Evolutionary conservation across 257 asterid species (phyloP), one percentile per base, ranked within the genome.

Genomic region (Handroanthus guayacan): DNA sequence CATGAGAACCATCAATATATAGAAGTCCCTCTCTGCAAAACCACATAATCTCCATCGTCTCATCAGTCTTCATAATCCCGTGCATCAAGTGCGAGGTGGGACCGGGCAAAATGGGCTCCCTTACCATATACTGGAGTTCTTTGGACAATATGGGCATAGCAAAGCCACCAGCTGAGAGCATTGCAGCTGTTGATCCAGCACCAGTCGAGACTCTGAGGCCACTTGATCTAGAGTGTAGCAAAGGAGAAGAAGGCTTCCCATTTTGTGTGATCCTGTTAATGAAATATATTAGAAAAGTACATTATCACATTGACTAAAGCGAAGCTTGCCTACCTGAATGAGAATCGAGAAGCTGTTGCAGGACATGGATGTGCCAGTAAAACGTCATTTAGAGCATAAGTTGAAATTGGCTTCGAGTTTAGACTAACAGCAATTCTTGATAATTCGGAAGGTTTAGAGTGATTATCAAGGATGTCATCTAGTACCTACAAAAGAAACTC

Each of bases 161-260:
- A 6, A 62, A 75, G 81, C 96, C 97, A 75, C 97, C 94, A 17
- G 96, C 87, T 9, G 94, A 92, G 41, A 85, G 94, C 90, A 90
- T 84, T 41, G 96, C 97, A 71, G 97, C 97, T 4, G 96, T 88
- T 67, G 97, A 92, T 81, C 94, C 97, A 48, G 96, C 92, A 51
- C 92, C 90, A 43, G 97, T 88, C 14, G 93, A 92, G 75, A 84
- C 96, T 86, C 96, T 83, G 52, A 90, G 85, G 72, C 97, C 97
- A 76, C 96, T 92, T 25, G 97, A 92, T 86, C 97, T 80, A 76
- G 89, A 77, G 79, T 89, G 88, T 62, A 87, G 56, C 58, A 90
- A 75, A 44, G 90, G 70, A 38, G 94, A 85, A 12, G 57, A 11
- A 18, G 66, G 73, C 38, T 63, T 78, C 12, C 68, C 87, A n/a